Base-by-base conservation (phyloP, 2,329 filamentous ascomycete genomes). In the Gliomastix tumulicola region DNA sequence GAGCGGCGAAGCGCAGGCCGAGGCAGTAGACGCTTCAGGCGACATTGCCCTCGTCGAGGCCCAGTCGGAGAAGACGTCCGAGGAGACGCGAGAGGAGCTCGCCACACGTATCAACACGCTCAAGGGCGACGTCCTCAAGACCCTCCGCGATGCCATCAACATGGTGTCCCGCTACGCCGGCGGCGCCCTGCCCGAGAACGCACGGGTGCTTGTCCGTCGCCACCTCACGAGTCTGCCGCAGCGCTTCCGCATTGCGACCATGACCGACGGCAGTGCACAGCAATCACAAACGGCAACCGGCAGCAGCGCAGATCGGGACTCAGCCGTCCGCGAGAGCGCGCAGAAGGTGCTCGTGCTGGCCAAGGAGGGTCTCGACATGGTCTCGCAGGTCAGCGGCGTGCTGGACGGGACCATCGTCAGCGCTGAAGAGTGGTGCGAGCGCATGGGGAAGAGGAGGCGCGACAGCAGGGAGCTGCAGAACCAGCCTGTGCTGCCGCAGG, bases 301-400 rank as follows among this genome's bases (percentile, higher is more conserved):
- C 19, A 42, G 42, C 44, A 28, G 25, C 4, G 25, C 25, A 4
- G 56, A 62, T 31, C 56, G 50, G 32, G 63, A 65, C 33, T 55
- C 54, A 8, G 56, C 56, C 13, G 42, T 63, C 9, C 53, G 57
- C 16, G 72, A 80, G 19, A 70, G 71, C 35, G 88, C 87, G 0
- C 82, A 88, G 47, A 74, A 84, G 28, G 88, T 94, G 38, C 65
- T 97, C 11, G 79, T 92, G 2, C 77, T 97, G 35, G 90, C 90
- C 7, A 84, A 84, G 50, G 90, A 97, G 56, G 88, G 89, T 0
- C 68, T 97, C 12, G 88, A 96, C 48, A 95, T 97, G 83, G 88
- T 97, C 72, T 76, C 79, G 2, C 88, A 96, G 56, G 88, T 98
- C 34, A 92, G 82, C 28, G 79, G 82, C 6, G 86, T 96, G 3